Conservation (phyloP, 371 early-diverging fungal genomes). For the Sporodiniella umbellata region DNA sequence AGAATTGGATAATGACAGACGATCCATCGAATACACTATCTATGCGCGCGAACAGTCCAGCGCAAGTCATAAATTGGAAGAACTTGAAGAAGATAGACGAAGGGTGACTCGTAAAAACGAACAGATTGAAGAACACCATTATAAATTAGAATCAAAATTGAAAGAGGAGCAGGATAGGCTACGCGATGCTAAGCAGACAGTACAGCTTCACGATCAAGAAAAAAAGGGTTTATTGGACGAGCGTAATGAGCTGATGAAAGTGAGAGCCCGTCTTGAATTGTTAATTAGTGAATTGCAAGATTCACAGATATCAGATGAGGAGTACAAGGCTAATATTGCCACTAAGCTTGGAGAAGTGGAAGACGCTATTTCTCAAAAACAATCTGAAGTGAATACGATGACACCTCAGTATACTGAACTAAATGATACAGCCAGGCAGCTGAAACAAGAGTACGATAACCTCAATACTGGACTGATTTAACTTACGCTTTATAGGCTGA, state of each 20-base stretch:
- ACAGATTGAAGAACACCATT: constrained; percentile 28
- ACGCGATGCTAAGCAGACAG: constrained; percentile 40
- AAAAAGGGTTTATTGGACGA: constrained; percentile 59
- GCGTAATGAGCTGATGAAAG: constrained; percentile 49
- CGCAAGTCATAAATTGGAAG: constrained; percentile 71
- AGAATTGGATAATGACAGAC: constrained; percentile 79
- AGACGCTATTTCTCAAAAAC: constrained; percentile 56
- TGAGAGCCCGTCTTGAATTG: constrained; percentile 56
- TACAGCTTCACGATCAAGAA: constrained; percentile 50
- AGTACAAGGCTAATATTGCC: constrained; percentile 36
- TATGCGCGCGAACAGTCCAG: constrained; percentile 86
- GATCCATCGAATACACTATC: constrained; percentile 90
- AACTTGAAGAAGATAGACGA: constrained; percentile 56
- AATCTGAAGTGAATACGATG: constrained; percentile 47
- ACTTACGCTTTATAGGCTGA: constrained; percentile 10
- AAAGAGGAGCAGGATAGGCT: constrained; percentile 14
- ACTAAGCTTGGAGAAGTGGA: constrained; percentile 48
- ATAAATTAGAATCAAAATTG: not conserved
- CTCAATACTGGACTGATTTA: not conserved
- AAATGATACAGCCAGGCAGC: constrained; percentile 34
- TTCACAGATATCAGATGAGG: constrained; percentile 38
- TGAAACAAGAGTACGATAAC: constrained; percentile 45
- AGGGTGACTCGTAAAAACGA: constrained; percentile 8
- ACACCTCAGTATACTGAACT: constrained; percentile 54
- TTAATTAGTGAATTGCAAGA: constrained; percentile 55